phyloP scores from a whole-genome alignment of 2,329 filamentous ascomycete species.

The Ophiostoma australiae region DNA sequence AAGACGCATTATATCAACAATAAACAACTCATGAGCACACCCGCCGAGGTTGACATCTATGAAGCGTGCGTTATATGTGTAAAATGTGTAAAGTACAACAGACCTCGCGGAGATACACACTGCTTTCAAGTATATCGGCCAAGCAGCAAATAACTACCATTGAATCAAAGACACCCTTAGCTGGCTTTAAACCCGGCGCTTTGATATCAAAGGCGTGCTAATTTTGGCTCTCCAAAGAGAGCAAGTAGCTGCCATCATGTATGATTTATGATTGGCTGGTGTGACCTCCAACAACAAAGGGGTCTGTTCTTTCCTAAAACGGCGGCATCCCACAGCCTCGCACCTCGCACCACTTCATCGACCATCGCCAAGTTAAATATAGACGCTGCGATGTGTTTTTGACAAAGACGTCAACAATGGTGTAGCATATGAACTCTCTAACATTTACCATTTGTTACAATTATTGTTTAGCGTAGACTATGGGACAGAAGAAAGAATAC shows the following conservation, averaged over 20 bases:
- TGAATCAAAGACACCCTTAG: too few relatives aligned
- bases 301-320: background rate
- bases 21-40: background rate
- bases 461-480: slow-evolving; percentile 21
- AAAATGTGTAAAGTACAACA: too few relatives aligned
- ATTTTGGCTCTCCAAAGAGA: background rate
- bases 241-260: too few relatives aligned
- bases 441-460: slow-evolving; percentile 18
- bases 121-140: too few relatives aligned
- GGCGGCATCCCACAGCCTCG: background rate
- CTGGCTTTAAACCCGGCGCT: background rate
- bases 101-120: too few relatives aligned
- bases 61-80: too few relatives aligned
- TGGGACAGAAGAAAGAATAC: background rate
- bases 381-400: background rate
- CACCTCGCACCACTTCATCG: background rate
- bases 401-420: background rate
- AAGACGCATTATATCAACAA: background rate
- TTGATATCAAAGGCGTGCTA: background rate
- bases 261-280: background rate
- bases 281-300: background rate
- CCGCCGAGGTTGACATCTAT: too few relatives aligned
- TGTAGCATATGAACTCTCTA: background rate
- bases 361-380: background rate
- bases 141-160: too few relatives aligned